Evolutionary conservation across 1,139 yeast species (phyloP).

Genomic region (Yamadazyma buinensis): DNA sequence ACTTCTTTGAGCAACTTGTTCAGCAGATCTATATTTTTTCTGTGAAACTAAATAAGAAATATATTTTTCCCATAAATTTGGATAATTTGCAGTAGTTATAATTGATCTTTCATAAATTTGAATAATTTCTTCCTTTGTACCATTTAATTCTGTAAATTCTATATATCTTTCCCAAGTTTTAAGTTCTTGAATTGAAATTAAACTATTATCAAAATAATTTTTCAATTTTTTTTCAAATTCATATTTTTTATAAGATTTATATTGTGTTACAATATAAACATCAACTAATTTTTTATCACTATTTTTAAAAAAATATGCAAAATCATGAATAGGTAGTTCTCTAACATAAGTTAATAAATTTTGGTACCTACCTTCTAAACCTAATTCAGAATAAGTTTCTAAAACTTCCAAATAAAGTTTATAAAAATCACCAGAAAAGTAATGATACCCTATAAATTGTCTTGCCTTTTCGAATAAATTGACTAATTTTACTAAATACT

Average conservation of each 20-base stretch:
- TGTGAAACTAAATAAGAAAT: conserved; percentile 38
- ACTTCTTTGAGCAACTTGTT: conserved; percentile 2
- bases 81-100: conserved; percentile 49
- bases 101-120: conserved; percentile 57
- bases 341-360: conserved; percentile 55
- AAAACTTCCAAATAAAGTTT: conserved; percentile 59
- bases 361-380: conserved; percentile 34
- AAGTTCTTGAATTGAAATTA: conserved; percentile 42
- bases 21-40: conserved; percentile 1
- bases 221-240: conserved; percentile 55
- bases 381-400: conserved; percentile 30
- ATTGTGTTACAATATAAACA: conserved; percentile 59
- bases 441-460: conserved; percentile 64
- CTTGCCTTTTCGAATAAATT: conserved; percentile 64
- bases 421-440: conserved; percentile 72
- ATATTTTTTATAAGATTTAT: conserved; percentile 58
- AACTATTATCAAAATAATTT: conserved; percentile 47
- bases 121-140: conserved; percentile 25
- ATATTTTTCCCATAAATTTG: conserved; percentile 61
- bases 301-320: conserved; percentile 47
- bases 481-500: conserved; percentile 20
- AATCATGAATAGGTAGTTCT: conserved; percentile 77
- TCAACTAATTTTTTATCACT: conserved; percentile 49
- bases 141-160: conserved; percentile 47
- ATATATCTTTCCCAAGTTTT: conserved; percentile 61